Evolutionary conservation across 331 rosid species (phyloP).

Genomic region (Phaseolus coccineus): DNA sequence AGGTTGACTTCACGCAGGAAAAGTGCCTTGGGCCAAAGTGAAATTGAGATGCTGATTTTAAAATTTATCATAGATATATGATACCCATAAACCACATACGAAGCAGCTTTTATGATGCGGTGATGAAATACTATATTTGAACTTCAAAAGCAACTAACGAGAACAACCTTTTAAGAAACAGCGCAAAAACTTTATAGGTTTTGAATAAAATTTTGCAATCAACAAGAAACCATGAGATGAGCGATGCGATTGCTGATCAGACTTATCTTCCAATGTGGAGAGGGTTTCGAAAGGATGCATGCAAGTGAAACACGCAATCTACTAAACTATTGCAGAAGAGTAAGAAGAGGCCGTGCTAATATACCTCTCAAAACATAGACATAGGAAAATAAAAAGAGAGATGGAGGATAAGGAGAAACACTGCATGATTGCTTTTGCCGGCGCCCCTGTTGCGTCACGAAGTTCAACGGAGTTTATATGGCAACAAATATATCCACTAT

Average conservation of each 20-base stretch:
- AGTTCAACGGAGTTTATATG: constrained; percentile 17
- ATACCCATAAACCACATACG: background rate
- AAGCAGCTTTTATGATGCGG: constrained; percentile 16
- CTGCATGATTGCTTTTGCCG: constrained; percentile 36
- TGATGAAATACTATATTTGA: background rate
- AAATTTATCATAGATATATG: background rate
- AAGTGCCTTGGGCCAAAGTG: constrained; percentile 16
- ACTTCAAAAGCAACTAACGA: constrained; percentile 6
- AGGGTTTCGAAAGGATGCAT: background rate
- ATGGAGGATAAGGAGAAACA: constrained; percentile 28
- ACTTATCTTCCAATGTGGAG: background rate
- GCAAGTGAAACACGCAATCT: constrained; percentile 6
- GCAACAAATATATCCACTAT: background rate
- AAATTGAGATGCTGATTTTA: background rate
- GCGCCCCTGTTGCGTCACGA: background rate
- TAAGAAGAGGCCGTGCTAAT: background rate
- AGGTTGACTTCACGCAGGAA: constrained; percentile 7
- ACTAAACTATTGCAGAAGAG: background rate
- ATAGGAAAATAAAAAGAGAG: constrained; percentile 43
- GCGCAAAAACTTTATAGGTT: background rate
- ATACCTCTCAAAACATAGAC: constrained; percentile 46
- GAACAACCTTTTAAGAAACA: background rate
- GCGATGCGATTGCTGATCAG: background rate
- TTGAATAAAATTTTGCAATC: constrained; percentile 9
- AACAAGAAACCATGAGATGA: constrained; percentile 11